These are phyloP conservation scores for Sugiyamaella mastotermitis DNA, from an alignment of 805 yeast genomes.

Conservation along the genomic window DNA sequence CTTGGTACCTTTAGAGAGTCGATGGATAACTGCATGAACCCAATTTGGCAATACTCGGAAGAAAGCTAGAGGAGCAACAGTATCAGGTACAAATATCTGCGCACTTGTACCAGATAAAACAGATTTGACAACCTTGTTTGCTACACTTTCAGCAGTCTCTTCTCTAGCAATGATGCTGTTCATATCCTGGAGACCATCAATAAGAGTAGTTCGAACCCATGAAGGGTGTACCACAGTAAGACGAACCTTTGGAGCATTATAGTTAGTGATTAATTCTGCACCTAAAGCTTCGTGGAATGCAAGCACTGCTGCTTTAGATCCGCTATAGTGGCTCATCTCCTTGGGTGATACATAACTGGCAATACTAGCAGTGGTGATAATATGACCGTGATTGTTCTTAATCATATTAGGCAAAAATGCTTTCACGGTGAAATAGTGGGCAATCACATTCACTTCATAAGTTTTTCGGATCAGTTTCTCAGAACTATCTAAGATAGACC, in stretches of 20 bases:
- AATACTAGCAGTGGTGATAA: constrained; percentile 67
- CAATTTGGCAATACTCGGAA: constrained; percentile 5
- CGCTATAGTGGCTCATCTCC: constrained; percentile 56
- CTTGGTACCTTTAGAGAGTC: background rate
- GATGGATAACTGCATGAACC: constrained; percentile 2
- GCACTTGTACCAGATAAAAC: constrained; percentile 20
- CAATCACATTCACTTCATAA: constrained; percentile 54
- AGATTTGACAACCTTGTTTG: constrained; percentile 36
- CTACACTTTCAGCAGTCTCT: constrained; percentile 56
- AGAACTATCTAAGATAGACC: constrained; percentile 45
- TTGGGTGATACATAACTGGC: constrained; percentile 75
- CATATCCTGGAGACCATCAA: constrained; percentile 58
- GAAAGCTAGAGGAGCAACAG: background rate
- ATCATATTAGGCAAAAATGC: constrained; percentile 65
- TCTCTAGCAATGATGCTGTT: constrained; percentile 64
- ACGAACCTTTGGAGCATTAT: constrained; percentile 26
- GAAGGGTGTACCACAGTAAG: constrained; percentile 64
- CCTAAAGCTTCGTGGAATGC: constrained; percentile 66
- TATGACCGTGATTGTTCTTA: constrained; percentile 49
- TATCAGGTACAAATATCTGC: constrained; percentile 6
- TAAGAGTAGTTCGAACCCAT: constrained; percentile 65
- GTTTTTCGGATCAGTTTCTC: constrained; percentile 52
- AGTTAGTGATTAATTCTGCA: constrained; percentile 50
- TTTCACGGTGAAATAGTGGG: constrained; percentile 61
- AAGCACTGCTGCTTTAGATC: constrained; percentile 68